phyloP scores from a whole-genome alignment of 345 rosid genomes.

The Sisymbrium altissimum region DNA sequence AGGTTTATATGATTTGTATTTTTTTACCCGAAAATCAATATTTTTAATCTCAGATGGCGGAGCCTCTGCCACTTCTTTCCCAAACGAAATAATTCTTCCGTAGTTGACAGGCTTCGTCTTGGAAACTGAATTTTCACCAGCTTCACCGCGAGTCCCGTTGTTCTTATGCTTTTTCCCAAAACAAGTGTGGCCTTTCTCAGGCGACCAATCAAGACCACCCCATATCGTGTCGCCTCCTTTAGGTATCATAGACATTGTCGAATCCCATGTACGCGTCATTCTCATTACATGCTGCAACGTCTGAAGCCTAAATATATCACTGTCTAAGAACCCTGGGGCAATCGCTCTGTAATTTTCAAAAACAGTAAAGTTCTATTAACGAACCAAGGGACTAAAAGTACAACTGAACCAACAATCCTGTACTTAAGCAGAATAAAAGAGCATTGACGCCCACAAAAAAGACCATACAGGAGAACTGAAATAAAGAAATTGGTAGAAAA shows the following conservation, averaged over 20 bases:
- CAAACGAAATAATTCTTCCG: conserved; percentile 90
- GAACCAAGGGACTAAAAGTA: background rate
- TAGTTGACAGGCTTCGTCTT: conserved; percentile 45
- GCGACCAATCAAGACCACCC: conserved; percentile 96
- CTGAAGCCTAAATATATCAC: conserved; percentile 75
- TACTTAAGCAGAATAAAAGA: background rate
- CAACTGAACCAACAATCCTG: background rate
- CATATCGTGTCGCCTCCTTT: conserved; percentile 92
- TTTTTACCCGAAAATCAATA: conserved; percentile 78
- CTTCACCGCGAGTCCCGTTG: conserved; percentile 43
- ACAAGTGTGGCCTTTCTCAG: conserved; percentile 63
- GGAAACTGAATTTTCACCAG: conserved; percentile 36
- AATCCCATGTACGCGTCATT: conserved; percentile 93
- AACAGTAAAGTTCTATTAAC: background rate
- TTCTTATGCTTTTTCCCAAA: conserved; percentile 40
- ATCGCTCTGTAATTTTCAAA: conserved; percentile 65
- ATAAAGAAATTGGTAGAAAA: background rate
- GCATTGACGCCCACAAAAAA: background rate
- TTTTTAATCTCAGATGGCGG: conserved; percentile 58
- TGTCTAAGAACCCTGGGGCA: conserved; percentile 83
- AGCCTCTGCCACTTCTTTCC: conserved; percentile 74
- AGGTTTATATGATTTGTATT: background rate
- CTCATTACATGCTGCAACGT: conserved; percentile 79
- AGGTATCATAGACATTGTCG: conserved; percentile 95
- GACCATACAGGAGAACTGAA: background rate